A percentile compares a stretch with the other conserved stretches of the same genome.
These are phyloP conservation scores for Lolium multiflorum DNA, from an alignment of 176 grass and related monocot species.

Conservation along the genomic window DNA sequence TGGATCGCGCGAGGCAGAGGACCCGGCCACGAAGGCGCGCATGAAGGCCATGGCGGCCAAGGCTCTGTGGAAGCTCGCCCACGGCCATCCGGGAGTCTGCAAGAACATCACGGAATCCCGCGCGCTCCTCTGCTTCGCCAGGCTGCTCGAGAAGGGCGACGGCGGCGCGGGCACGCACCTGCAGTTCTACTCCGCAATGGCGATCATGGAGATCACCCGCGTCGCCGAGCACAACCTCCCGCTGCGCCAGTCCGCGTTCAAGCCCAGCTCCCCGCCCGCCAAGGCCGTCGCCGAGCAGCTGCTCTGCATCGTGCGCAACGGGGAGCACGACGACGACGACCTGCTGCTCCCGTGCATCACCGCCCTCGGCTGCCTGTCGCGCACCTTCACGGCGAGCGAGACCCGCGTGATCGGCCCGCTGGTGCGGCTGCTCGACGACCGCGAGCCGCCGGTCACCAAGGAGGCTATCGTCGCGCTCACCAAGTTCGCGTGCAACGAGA, in stretches of 20 bases:
- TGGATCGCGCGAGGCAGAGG: slow-evolving; percentile 57
- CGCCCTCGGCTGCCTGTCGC: slow-evolving; percentile 75
- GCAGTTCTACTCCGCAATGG: slow-evolving; percentile 75
- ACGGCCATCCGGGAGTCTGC: slow-evolving; percentile 62
- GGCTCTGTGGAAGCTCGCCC: slow-evolving; percentile 76
- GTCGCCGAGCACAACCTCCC: slow-evolving; percentile 77
- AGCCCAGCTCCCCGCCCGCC: slow-evolving; percentile 62
- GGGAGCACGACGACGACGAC: slow-evolving; percentile 59
- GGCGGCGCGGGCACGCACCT: slow-evolving; percentile 51
- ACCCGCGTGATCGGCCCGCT: slow-evolving; percentile 80
- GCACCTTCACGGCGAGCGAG: slow-evolving; percentile 86
- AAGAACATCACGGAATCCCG: slow-evolving; percentile 89
- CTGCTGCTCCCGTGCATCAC: slow-evolving; percentile 76
- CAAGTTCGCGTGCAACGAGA: slow-evolving; percentile 84
- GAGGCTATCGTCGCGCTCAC: slow-evolving; percentile 84
- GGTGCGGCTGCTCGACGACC: slow-evolving; percentile 82
- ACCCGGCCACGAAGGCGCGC: slow-evolving; percentile 60
- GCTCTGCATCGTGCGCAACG: slow-evolving; percentile 58
- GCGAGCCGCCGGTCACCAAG: slow-evolving; percentile 55
- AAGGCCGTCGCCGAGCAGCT: slow-evolving; percentile 84
- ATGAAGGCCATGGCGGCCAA: slow-evolving; percentile 97
- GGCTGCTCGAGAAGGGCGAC: slow-evolving; percentile 66
- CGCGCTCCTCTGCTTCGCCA: slow-evolving; percentile 89
- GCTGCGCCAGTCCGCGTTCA: slow-evolving; percentile 86
- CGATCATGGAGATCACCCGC: slow-evolving; percentile 82